Conservation (phyloP, 345 rosid genomes). For the Eucalyptus erythrocorys region DNA sequence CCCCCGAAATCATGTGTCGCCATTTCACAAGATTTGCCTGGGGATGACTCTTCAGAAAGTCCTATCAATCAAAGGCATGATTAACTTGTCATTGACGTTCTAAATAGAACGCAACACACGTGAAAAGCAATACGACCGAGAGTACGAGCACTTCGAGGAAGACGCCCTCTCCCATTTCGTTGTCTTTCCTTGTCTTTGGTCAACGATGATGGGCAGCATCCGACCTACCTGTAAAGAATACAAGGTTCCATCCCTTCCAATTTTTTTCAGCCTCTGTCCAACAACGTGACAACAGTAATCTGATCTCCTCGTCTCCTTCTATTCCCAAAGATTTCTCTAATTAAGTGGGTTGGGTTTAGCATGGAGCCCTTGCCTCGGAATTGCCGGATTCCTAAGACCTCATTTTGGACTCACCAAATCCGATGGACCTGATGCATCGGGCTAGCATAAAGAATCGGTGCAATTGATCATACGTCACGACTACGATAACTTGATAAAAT, state of each 20-base stretch:
- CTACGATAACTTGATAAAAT: background rate
- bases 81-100: background rate
- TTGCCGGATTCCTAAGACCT: fast-evolving
- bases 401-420: background rate
- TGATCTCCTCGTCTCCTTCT: background rate
- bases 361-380: background rate
- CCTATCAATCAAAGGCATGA: background rate
- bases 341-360: background rate
- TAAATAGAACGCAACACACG: background rate
- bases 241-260: background rate
- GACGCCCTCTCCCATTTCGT: background rate
- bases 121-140: background rate
- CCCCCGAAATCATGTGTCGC: background rate
- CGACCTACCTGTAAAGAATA: background rate
- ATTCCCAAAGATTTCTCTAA: background rate
- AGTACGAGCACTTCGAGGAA: background rate
- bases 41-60: background rate
- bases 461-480: background rate
- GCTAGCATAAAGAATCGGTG: background rate
- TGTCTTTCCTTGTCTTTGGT: background rate
- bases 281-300: background rate
- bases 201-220: background rate
- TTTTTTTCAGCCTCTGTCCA: background rate
- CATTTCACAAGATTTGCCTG: fast-evolving
- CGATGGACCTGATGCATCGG: background rate